Conservation (phyloP, 768 basidiomycete species). For the Hemileccinum impolitum region DNA sequence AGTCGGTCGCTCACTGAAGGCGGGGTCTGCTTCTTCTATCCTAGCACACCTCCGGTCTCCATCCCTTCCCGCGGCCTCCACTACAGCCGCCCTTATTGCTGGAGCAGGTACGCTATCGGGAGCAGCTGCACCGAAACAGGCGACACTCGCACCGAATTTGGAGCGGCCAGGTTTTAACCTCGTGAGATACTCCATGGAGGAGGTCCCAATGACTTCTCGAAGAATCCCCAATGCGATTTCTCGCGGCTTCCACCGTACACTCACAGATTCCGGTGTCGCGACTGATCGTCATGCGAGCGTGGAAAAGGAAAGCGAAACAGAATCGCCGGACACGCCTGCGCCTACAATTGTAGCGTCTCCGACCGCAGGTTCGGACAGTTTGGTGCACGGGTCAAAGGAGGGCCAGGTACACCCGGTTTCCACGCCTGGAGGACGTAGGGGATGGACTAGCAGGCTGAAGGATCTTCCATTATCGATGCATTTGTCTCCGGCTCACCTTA, state of each 20-base stretch:
- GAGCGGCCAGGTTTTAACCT: constrained; percentile 64
- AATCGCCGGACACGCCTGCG: constrained; percentile 15
- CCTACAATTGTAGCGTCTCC: constrained; percentile 17
- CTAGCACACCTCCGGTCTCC: constrained; percentile 16
- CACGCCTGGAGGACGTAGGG: constrained; percentile 15
- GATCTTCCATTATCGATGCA: constrained; percentile 36
- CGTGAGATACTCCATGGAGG: constrained; percentile 44
- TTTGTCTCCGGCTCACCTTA: constrained; percentile 13
- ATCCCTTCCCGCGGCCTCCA: constrained; percentile 18
- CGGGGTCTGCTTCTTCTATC: constrained; percentile 27
- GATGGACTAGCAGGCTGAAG: constrained; percentile 38
- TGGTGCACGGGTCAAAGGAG: neutral
- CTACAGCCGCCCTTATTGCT: constrained; percentile 60
- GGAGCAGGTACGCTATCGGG: constrained; percentile 65
- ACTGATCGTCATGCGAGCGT: neutral
- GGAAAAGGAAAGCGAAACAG: constrained; percentile 9
- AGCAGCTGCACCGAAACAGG: constrained; percentile 50
- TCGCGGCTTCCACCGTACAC: constrained; percentile 8
- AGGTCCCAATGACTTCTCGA: neutral
- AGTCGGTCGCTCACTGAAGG: constrained; percentile 19
- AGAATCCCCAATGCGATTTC: constrained; percentile 1
- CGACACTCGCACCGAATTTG: constrained; percentile 52
- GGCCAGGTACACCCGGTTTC: neutral
- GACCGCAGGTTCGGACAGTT: constrained; percentile 6
- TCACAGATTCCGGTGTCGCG: constrained; percentile 10